A percentile compares a stretch with the other conserved stretches of the same genome.
phyloP scores from a whole-genome alignment of 169 alveolate species.

The Plasmodium fragile region DNA sequence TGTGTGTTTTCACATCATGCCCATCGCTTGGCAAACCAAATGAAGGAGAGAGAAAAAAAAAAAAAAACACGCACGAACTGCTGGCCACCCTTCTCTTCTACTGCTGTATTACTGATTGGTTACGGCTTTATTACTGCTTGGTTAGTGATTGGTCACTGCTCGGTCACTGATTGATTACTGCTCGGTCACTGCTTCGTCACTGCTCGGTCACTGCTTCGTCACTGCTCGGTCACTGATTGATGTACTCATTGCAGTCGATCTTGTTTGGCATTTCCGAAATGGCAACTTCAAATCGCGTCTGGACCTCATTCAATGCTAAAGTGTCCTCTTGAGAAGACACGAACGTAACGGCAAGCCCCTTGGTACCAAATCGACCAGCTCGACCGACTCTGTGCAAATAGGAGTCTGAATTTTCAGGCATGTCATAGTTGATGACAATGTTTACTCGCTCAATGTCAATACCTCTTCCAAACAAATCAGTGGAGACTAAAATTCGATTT shows the following conservation, averaged over 20 bases:
- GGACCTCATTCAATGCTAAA: slow-evolving; percentile 96
- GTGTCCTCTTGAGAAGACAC: slow-evolving; percentile 95
- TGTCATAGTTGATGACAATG: slow-evolving; percentile 99
- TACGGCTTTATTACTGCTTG: too few species aligned
- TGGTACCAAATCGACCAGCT: slow-evolving; percentile 99
- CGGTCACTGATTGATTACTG: too few species aligned
- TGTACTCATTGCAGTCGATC: slow-evolving; percentile 93
- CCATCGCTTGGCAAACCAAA: not conserved
- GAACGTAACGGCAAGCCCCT: slow-evolving; percentile 99
- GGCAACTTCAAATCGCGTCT: slow-evolving; percentile 97
- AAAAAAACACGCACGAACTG: not conserved
- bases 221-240: slow-evolving; percentile 84
- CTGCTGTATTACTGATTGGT: too few species aligned
- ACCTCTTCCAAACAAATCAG: slow-evolving; percentile 99
- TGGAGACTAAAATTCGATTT: slow-evolving; percentile 99
- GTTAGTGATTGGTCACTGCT: too few species aligned
- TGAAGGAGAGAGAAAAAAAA: not conserved
- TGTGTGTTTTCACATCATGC: not conserved
- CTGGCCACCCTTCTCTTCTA: not conserved
- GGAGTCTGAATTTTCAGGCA: slow-evolving; percentile 95
- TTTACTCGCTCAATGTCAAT: slow-evolving; percentile 99
- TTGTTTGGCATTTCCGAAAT: slow-evolving; percentile 97
- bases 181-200: too few species aligned
- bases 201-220: too few species aligned
- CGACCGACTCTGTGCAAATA: slow-evolving; percentile 97